Conservation (phyloP, 495 filamentous ascomycete species). For the Collariella sp. region DNA sequence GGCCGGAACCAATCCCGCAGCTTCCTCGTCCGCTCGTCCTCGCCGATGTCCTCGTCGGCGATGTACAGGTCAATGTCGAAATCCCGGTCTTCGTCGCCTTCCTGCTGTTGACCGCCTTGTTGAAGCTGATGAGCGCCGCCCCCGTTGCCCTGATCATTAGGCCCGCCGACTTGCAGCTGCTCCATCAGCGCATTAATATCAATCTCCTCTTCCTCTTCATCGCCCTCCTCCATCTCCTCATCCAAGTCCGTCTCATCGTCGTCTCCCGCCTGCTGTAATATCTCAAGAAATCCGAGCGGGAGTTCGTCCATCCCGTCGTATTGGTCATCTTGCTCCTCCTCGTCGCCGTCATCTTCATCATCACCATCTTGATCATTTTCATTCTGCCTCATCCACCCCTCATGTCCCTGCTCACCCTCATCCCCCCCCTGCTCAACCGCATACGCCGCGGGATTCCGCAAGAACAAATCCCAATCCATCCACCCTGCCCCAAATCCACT, state of each 20-base stretch:
- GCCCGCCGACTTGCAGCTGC: neutral
- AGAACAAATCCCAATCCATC: slow-evolving; percentile 3
- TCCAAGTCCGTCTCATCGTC: neutral
- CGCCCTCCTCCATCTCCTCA: neutral
- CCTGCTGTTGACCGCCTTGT: neutral
- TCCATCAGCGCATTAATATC: neutral
- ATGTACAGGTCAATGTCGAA: neutral
- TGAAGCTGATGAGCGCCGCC: neutral
- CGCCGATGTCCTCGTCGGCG: slow-evolving; percentile 5
- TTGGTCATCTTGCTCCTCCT: neutral
- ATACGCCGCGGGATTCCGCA: slow-evolving; percentile 1
- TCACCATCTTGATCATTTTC: slow-evolving; percentile 1
- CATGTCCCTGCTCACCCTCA: neutral
- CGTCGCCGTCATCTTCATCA: neutral
- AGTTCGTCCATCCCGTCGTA: neutral
- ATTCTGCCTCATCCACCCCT: neutral
- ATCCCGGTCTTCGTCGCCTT: neutral
- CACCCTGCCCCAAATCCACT: too few species aligned
- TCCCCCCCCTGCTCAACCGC: neutral
- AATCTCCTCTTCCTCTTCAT: neutral
- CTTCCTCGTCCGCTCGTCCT: slow-evolving; percentile 9
- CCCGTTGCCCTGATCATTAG: neutral
- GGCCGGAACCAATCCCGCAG: slow-evolving; percentile 19
- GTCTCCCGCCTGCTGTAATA: neutral
- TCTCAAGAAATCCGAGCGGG: neutral